Percentiles rank a stretch among this genome's conserved stretches.
phyloP scores from a whole-genome alignment of 306 rosid genomes.

The Canavalia gladiata region DNA sequence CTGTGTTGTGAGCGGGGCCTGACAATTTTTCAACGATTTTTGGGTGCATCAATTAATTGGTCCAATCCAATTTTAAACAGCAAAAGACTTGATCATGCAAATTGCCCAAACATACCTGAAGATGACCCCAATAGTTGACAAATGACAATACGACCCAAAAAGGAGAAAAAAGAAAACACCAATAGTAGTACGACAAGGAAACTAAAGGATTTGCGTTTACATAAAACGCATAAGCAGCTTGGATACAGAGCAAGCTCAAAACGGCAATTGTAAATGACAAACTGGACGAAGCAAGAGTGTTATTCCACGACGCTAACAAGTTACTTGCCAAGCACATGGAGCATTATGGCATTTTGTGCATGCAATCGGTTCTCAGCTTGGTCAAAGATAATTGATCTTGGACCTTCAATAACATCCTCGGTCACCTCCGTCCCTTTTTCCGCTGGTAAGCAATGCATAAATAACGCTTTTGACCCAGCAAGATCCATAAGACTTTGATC shows the following conservation, averaged over 20 bases:
- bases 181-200: not conserved
- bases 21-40: too few species aligned
- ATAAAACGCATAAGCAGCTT: not conserved
- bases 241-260: not conserved
- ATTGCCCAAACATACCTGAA: constrained; percentile 3
- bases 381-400: constrained; percentile 80
- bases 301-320: constrained; percentile 1
- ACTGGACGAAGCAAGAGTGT: not conserved
- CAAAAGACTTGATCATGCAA: not conserved
- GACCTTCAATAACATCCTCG: constrained; percentile 83
- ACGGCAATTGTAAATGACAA: not conserved
- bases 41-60: not conserved
- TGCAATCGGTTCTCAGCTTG: constrained; percentile 96
- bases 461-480: constrained; percentile 84
- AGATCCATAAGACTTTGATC: constrained; percentile 76
- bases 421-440: constrained; percentile 98
- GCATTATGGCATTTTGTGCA: constrained; percentile 96
- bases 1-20: too few species aligned
- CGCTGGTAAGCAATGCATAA: constrained; percentile 98
- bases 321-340: constrained; percentile 75
- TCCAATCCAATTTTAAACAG: not conserved
- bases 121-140: not conserved
- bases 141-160: not conserved
- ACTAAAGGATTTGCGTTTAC: not conserved
- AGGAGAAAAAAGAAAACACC: too few species aligned